phyloP scores from a whole-genome alignment of 768 basidiomycete genomes.

The Tricholoma terreum region DNA sequence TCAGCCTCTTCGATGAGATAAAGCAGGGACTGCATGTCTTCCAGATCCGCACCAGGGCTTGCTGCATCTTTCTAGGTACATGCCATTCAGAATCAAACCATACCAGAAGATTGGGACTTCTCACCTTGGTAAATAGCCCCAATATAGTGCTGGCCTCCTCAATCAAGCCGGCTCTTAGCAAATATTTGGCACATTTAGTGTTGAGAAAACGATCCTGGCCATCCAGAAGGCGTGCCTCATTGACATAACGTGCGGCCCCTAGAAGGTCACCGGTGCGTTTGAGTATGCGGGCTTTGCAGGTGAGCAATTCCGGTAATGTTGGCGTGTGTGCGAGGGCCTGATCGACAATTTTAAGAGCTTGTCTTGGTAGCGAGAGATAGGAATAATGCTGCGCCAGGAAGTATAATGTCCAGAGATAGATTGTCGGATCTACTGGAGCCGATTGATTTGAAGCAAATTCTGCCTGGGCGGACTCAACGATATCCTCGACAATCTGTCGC shows the following conservation, averaged over 20 bases:
- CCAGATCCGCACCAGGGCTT: slow-evolving; percentile 73
- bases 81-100: not conserved
- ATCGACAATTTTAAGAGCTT: slow-evolving; percentile 62
- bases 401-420: slow-evolving; percentile 92
- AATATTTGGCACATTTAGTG: slow-evolving; percentile 90
- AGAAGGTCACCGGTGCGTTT: slow-evolving; percentile 82
- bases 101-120: slow-evolving; percentile 11
- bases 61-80: slow-evolving; percentile 76
- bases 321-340: slow-evolving; percentile 81
- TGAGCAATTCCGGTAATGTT: slow-evolving; percentile 86
- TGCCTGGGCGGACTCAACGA: slow-evolving; percentile 50
- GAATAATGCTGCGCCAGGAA: slow-evolving; percentile 91
- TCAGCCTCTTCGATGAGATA: slow-evolving; percentile 83
- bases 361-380: slow-evolving; percentile 46
- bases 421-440: slow-evolving; percentile 58
- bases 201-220: slow-evolving; percentile 95
- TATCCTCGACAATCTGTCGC: slow-evolving; percentile 62
- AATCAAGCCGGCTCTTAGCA: slow-evolving; percentile 75
- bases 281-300: slow-evolving; percentile 75
- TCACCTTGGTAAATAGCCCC: slow-evolving; percentile 89
- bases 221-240: slow-evolving; percentile 82
- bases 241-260: slow-evolving; percentile 71
- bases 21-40: slow-evolving; percentile 94
- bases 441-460: slow-evolving; percentile 30
- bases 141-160: slow-evolving; percentile 73